Evolutionary conservation across 441 rosid species (phyloP).

Genomic region (Rhodomyrtus psidioides): DNA sequence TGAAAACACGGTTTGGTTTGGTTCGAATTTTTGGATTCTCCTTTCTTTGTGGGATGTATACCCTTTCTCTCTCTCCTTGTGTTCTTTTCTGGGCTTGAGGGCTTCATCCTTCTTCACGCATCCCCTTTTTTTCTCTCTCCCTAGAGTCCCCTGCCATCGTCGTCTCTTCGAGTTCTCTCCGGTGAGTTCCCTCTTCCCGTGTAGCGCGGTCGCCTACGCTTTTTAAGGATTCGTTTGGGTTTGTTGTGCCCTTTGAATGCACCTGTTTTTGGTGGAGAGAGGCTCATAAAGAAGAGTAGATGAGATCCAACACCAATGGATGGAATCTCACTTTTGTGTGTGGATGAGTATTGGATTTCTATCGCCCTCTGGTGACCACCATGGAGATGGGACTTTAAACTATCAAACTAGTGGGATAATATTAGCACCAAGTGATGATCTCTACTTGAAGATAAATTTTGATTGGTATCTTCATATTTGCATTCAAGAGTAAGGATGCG

Average conservation of each 20-base stretch:
- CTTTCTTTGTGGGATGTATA: no score
- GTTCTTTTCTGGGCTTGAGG: no score
- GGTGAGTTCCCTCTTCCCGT: no score
- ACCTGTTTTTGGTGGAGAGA: background rate
- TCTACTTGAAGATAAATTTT: accelerated
- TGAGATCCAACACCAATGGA: background rate
- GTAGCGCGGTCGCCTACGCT: background rate
- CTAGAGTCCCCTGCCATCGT: no score
- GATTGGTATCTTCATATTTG: background rate
- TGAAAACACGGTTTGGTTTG: no score
- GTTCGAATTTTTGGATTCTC: no score
- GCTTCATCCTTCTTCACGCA: no score
- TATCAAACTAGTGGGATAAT: no score
- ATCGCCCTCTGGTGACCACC: background rate
- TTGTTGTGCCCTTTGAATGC: background rate
- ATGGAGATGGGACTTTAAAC: background rate
- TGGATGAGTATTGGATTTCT: background rate
- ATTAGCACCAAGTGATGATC: no score
- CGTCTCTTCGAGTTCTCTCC: no score
- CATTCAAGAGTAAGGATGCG: background rate
- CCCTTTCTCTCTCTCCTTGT: no score
- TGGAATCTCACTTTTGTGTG: background rate
- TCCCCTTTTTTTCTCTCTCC: no score
- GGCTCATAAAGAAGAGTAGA: background rate
- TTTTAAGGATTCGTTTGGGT: background rate